Conservation (phyloP, 2,329 filamentous ascomycete species). For the Emmonsiellopsis sp. region DNA sequence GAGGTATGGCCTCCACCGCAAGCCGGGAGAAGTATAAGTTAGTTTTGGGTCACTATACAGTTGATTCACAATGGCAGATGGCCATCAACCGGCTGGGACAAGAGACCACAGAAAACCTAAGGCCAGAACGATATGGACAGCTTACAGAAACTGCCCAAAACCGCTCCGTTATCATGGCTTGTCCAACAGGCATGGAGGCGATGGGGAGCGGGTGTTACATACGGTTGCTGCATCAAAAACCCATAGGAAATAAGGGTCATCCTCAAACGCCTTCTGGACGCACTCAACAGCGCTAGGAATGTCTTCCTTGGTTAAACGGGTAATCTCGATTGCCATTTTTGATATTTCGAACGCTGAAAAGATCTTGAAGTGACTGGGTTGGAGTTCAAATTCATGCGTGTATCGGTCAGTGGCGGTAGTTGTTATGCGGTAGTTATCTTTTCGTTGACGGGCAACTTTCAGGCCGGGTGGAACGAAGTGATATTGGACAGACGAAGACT, state of each 20-base stretch:
- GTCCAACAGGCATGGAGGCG: background rate
- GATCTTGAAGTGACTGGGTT: background rate
- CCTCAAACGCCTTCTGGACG: slow-evolving; percentile 57
- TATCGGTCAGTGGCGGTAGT: too few relatives aligned
- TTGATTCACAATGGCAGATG: background rate
- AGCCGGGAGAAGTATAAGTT: background rate
- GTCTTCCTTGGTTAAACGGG: slow-evolving; percentile 48
- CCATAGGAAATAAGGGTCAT: slow-evolving; percentile 61
- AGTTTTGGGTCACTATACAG: background rate
- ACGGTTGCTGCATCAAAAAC: slow-evolving; percentile 53
- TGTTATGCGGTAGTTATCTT: background rate
- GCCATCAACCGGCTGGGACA: background rate
- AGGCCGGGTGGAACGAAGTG: background rate
- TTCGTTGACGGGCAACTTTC: background rate
- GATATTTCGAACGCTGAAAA: background rate
- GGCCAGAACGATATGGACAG: background rate
- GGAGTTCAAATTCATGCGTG: too few relatives aligned
- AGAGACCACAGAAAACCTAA: background rate
- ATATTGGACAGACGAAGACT: background rate
- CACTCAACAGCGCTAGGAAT: slow-evolving; percentile 56
- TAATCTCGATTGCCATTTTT: slow-evolving; percentile 46
- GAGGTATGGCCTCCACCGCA: background rate
- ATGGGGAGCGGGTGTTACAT: slow-evolving; percentile 15
- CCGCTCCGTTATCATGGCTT: background rate
- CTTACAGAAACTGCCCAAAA: background rate